phyloP scores from a whole-genome alignment of 148 eudicot genomes.

The Camellia sinensis region DNA sequence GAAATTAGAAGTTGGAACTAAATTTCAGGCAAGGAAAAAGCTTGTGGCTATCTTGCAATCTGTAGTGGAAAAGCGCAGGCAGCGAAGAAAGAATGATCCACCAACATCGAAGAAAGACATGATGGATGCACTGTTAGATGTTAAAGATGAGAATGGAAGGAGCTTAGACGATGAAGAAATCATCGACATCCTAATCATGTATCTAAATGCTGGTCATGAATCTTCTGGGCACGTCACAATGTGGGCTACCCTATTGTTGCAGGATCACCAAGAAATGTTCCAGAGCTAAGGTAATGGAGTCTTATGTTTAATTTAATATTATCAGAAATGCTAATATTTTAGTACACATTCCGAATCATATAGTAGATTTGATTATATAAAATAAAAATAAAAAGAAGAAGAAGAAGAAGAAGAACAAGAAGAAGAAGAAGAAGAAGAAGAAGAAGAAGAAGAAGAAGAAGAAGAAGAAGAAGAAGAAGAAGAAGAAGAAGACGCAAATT shows the following conservation, averaged over 20 bases:
- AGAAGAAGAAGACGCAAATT: too few relatives aligned
- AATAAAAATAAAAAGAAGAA: too few relatives aligned
- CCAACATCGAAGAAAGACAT: constrained; percentile 52
- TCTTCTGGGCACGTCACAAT: constrained; percentile 79
- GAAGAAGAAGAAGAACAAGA: too few relatives aligned
- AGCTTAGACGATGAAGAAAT: constrained; percentile 71
- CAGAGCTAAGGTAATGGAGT: constrained; percentile 58
- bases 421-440: too few relatives aligned
- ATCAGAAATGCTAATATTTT: too few relatives aligned
- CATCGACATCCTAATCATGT: constrained; percentile 71
- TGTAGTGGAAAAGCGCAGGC: constrained; percentile 48
- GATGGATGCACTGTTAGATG: constrained; percentile 72
- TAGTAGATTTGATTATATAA: too few relatives aligned
- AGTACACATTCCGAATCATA: too few relatives aligned
- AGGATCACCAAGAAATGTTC: constrained; percentile 58
- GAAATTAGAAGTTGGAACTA: too few relatives aligned
- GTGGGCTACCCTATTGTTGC: constrained; percentile 75
- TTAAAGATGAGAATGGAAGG: constrained; percentile 66
- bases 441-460: too few relatives aligned
- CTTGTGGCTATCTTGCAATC: constrained; percentile 58
- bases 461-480: too few relatives aligned
- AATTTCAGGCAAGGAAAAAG: constrained; percentile 61
- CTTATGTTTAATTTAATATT: too few relatives aligned
- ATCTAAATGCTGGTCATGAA: constrained; percentile 90
- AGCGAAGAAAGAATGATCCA: constrained; percentile 27